Conservation (phyloP, 768 basidiomycete genomes). For the Megacollybia marginata region DNA sequence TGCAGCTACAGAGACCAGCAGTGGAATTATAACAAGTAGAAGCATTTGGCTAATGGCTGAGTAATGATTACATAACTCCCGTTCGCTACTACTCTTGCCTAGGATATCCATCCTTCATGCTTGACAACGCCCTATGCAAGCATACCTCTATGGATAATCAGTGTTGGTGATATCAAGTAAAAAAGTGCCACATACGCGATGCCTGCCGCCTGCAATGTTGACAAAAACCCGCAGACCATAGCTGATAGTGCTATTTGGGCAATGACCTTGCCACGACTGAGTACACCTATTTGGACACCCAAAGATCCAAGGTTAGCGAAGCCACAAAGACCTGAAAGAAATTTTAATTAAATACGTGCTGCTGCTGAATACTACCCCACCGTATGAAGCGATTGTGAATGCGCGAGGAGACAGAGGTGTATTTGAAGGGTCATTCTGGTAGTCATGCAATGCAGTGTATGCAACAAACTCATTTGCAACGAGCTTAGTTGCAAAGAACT, state of each 20-base stretch:
- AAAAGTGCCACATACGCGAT: conserved; percentile 38
- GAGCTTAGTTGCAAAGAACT: conserved; percentile 80
- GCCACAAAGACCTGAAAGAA: background rate
- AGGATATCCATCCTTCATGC: background rate
- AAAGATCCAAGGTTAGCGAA: background rate
- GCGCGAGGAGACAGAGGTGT: conserved; percentile 63
- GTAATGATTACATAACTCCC: too few relatives aligned
- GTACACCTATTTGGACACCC: conserved; percentile 70
- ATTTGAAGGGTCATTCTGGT: conserved; percentile 22
- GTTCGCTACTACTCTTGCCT: background rate
- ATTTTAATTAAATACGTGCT: background rate
- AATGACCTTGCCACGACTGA: conserved; percentile 61
- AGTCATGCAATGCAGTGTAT: conserved; percentile 51
- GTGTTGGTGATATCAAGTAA: conserved; percentile 13
- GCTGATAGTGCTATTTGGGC: conserved; percentile 61
- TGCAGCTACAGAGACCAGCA: background rate
- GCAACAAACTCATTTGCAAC: conserved; percentile 85
- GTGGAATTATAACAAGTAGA: background rate
- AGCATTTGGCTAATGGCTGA: background rate
- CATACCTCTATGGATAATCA: conserved; percentile 35
- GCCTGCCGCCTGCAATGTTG: conserved; percentile 51
- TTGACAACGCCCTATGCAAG: conserved; percentile 19
- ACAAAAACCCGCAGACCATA: conserved; percentile 65
- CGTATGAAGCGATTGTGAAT: conserved; percentile 79
- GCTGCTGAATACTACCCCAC: conserved; percentile 12